A percentile compares a stretch with the other conserved stretches of the same genome.
These are phyloP conservation scores for Zychaea mexicana DNA, from an alignment of 371 early-diverging fungal genomes.

Conservation along the genomic window DNA sequence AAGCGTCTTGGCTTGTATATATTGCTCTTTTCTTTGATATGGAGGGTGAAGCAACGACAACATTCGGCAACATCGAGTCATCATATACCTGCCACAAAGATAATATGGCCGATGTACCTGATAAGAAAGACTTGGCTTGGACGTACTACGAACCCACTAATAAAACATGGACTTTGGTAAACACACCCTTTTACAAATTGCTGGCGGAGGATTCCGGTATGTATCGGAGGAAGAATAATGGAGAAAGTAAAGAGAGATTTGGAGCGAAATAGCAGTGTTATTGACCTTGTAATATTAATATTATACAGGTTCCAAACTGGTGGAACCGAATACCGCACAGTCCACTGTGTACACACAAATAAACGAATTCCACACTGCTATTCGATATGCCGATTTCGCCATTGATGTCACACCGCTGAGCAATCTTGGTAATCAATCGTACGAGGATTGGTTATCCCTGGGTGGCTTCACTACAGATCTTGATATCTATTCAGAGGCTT, in stretches of 20 bases:
- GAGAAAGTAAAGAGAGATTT: background rate
- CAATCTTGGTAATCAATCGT: slow-evolving; percentile 23
- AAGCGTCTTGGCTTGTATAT: slow-evolving; percentile 29
- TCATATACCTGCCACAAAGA: slow-evolving; percentile 20
- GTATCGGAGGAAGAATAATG: background rate
- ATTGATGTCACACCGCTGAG: slow-evolving; percentile 20
- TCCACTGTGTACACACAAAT: slow-evolving; percentile 1
- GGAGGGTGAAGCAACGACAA: slow-evolving; percentile 11
- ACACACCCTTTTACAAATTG: slow-evolving; percentile 10
- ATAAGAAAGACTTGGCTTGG: slow-evolving; percentile 18
- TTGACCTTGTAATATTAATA: background rate
- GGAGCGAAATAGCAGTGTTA: background rate
- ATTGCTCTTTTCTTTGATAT: slow-evolving; percentile 19
- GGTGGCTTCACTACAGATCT: slow-evolving; percentile 15
- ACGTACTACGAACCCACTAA: slow-evolving; percentile 17
- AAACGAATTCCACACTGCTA: slow-evolving; percentile 20
- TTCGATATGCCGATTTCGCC: slow-evolving; percentile 17
- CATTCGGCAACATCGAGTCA: slow-evolving; percentile 12
- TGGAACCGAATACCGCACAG: slow-evolving; percentile 17
- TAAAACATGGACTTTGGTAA: slow-evolving; percentile 16
- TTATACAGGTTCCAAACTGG: slow-evolving; percentile 6
- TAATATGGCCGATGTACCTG: slow-evolving; percentile 11
- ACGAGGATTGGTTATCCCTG: slow-evolving; percentile 13
- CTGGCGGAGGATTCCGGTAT: slow-evolving; percentile 22
- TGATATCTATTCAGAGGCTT: slow-evolving; percentile 13